phyloP scores from a whole-genome alignment of 345 rosid genomes.

The Eutrema heterophyllum region DNA sequence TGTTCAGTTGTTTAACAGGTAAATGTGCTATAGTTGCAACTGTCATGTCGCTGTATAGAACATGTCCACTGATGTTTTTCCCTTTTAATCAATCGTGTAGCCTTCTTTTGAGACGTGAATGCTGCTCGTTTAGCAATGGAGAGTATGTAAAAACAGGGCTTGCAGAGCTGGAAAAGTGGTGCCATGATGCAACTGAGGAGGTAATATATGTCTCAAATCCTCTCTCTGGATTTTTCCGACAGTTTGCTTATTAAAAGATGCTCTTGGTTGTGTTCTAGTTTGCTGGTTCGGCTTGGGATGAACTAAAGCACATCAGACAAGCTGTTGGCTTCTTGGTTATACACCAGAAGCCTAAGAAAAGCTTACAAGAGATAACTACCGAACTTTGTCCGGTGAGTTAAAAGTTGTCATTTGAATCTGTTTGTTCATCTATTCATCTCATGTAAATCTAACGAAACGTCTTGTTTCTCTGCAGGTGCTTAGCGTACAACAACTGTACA shows the following conservation, averaged over 20 bases:
- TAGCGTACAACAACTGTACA: slow-evolving; percentile 83
- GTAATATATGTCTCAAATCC: slow-evolving; percentile 33
- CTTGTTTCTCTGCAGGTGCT: slow-evolving; percentile 59
- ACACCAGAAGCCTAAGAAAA: slow-evolving; percentile 97
- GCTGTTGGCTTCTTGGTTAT: slow-evolving; percentile 98
- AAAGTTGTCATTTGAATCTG: background rate
- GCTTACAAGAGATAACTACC: slow-evolving; percentile 75
- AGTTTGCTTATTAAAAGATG: slow-evolving; percentile 14
- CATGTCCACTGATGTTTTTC: background rate
- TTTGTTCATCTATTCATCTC: background rate
- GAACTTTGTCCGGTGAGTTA: slow-evolving; percentile 84
- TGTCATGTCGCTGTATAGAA: background rate
- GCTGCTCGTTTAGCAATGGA: slow-evolving; percentile 98
- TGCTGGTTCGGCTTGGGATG: slow-evolving; percentile 89
- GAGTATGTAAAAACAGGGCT: slow-evolving; percentile 92
- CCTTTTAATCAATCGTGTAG: slow-evolving; percentile 35
- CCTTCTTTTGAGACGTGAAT: slow-evolving; percentile 92
- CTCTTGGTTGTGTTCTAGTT: slow-evolving; percentile 44
- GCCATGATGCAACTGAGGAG: slow-evolving; percentile 78
- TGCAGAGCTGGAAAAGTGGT: slow-evolving; percentile 91
- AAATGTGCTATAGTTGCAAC: slow-evolving; percentile 9
- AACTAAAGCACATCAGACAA: slow-evolving; percentile 91
- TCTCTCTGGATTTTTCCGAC: background rate
- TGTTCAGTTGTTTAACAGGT: slow-evolving; percentile 96
- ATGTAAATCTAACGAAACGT: background rate